Evolutionary conservation across 306 rosid genomes (phyloP), one percentile per base, ranked within the genome.

Genomic region (Rubus idaeus): DNA sequence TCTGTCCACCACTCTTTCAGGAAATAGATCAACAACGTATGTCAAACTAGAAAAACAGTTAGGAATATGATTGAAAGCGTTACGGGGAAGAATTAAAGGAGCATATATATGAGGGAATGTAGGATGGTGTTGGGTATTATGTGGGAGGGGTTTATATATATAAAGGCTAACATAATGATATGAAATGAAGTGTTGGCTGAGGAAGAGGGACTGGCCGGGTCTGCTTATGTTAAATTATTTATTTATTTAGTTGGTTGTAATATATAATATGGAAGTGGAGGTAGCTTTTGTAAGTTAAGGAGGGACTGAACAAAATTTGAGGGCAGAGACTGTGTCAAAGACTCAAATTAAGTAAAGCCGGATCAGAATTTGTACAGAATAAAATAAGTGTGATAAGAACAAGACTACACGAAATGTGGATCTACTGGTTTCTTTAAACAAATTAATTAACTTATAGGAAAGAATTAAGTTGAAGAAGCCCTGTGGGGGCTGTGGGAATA

Each of bases 311-410:
- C 39, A 53, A 56, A 41, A 46, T 74, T 49, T 30, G 75, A 45
- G 37, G 61, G 37, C 21, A 37, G 40, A 73, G 79, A 55, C 78
- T 47, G n/a, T 79, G 42, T 74, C 75, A 73, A 30, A 10, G 9
- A 60, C 42, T 61, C 67, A 5, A 30, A 3, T 30, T 2, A 63
- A 63, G 51, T 55, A 10, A 50, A 17, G 57, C 60, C 10, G 23
- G 69, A 72, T 51, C 49, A 42, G 70, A 63, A 17, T 62, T 16
- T 61, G 5, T 5, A 18, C 18, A 72, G 20, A 76, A 21, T 52
- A n/a, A 18, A 11, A 2, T 39, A 8, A 23, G 45, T 35, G 44
- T 8, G 63, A 16, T 21, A 42, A 55, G 66, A 76, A 76, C 74
- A 53, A 52, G 55, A 55, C 8, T 56, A 21, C 46, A 56, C 6